Conservation (phyloP, 140 eudicot genomes). For the Bidens hawaiensis region DNA sequence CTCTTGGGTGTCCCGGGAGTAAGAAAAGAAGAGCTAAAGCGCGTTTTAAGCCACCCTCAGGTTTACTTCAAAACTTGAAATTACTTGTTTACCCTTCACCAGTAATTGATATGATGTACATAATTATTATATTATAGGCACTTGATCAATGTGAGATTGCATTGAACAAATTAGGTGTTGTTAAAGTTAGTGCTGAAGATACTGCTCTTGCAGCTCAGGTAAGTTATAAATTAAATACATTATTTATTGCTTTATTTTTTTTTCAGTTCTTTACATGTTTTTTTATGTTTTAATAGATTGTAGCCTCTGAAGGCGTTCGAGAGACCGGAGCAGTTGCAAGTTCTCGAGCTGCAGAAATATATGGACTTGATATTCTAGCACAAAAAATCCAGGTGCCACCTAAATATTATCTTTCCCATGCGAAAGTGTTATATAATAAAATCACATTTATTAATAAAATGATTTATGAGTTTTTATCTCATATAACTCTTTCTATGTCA, state of each 20-base stretch:
- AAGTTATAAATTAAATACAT: constrained; percentile 3
- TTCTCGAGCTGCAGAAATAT: constrained; percentile 88
- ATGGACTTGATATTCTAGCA: constrained; percentile 84
- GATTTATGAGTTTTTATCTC: not conserved
- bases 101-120: not conserved
- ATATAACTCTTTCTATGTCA: not conserved
- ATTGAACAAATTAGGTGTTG: constrained; percentile 64
- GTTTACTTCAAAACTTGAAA: constrained; percentile 26
- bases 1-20: constrained; percentile 90
- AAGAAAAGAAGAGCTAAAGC: constrained; percentile 79
- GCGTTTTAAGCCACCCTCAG: constrained; percentile 95
- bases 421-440: not conserved
- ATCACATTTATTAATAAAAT: not conserved
- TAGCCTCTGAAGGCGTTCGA: constrained; percentile 68
- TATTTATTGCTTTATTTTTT: not conserved
- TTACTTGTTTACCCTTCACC: not conserved
- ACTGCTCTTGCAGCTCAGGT: constrained; percentile 98
- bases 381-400: constrained; percentile 72
- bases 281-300: constrained; percentile 39
- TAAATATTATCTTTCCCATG: constrained; percentile 6
- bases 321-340: constrained; percentile 95
- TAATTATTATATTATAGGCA: constrained; percentile 44
- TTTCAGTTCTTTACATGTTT: not conserved
- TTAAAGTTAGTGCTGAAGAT: constrained; percentile 62
- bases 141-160: constrained; percentile 75